Base-by-base conservation (phyloP, 176 grass and related monocot genomes). In the Thinopyrum elongatum region DNA sequence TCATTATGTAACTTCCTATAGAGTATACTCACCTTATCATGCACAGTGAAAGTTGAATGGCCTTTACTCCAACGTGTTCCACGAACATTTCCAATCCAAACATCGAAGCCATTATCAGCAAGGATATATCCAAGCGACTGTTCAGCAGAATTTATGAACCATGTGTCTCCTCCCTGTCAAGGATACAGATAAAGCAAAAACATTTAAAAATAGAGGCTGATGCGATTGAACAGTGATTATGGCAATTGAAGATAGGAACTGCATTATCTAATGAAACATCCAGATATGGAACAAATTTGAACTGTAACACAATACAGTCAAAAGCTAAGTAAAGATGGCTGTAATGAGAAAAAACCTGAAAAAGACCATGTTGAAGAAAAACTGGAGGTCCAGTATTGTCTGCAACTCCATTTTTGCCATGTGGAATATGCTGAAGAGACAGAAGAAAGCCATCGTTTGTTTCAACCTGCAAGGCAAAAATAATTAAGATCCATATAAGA, bases 281-380 rank as follows among this genome's bases (percentile, higher is more conserved):
- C 23, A 59, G 31, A 55, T 74, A 82, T 78, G 51, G 34, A 77
- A 86, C 7, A 14, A 75, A 25, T 1, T 22, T 4, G 1, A 38
- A 82, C 33, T 19, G 77, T 65, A 81, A 82, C 41, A 57, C 2
- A 21, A 42, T 25, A 26, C 26, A 2, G 1, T 73, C 9, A 17
- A 70, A 78, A 70, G 75, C 5, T 76, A 63, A 2, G 16, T 53
- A 71, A 71, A 53, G 3, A 65, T 29, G 30, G 21, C 33, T 65
- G 21, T 66, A 86, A 82, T 29, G 26, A 86, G 73, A 38, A 74
- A 60, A 66, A 90, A 97, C 95, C 93, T 95, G 93, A 91, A 98
- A 98, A 83, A 98, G 93, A 39, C 95, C 95, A 65, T 98, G 95
- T 53, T 98, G 95, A 83, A 98, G 95, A 86, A 94, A 98, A 79